Base-by-base conservation (phyloP, 1,139 yeast species). In the Lizanozyma gosingica region DNA sequence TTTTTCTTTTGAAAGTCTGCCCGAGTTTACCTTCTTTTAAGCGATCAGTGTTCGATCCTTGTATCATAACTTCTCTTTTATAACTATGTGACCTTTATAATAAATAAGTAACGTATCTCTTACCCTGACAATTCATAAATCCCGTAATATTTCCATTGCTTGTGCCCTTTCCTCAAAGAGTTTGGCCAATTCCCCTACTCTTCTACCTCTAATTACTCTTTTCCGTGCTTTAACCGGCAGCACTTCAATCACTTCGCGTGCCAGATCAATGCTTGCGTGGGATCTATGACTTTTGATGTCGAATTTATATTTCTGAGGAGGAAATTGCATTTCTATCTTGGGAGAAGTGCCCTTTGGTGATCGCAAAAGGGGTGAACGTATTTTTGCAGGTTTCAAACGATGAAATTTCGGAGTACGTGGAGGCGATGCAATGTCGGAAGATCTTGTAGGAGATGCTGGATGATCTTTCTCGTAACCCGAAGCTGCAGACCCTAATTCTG, bases 101-200 rank as follows among this genome's bases (percentile, higher is more conserved):
- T 15, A 29, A 17, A 18, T 16, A 22, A 6, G 6, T 22, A 22
- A 22, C 29, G 6, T 40, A 38, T n/a, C 18, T n/a, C 18, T 15
- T 16, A 38, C 34, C 17, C 16, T 34, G 14, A 33, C 22, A 29
- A 27, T 17, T 47, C 53, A 62, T 60, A 68, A 57, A 35, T 60
- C 57, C 41, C 64, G 62, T 45, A 76, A 59, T 27, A 75, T 62
- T 46, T 73, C 73, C 40, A 76, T 56, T 3, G 79, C 81, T 49
- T 71, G 69, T 15, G 73, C 56, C 47, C 82, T 60, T 51, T 77
- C 81, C 50, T 77, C 83, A 48, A 71, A 77, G 40, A 77, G 54
- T 42, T 65, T 69, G 4, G 82, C 78, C 44, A 77, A 62, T 51
- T 73, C 74, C 16, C 77, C 69, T 2, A 77, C 83, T 55, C 73